Conservation (phyloP, 805 yeast genomes). For the Ogataea philodendri region DNA sequence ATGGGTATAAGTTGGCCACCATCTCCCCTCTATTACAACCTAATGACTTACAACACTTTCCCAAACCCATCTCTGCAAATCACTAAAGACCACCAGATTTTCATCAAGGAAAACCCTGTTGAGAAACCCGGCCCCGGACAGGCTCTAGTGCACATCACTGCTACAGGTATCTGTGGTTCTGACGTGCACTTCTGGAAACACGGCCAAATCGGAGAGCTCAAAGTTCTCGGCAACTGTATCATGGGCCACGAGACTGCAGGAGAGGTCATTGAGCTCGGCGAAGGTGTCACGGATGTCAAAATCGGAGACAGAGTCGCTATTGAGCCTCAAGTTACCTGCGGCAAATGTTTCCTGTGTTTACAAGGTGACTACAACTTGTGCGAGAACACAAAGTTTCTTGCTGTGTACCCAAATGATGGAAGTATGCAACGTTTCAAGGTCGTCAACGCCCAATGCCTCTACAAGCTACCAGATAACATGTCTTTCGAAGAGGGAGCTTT, state of each 20-base stretch:
- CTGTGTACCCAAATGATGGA: constrained; percentile 40
- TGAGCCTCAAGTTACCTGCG: constrained; percentile 57
- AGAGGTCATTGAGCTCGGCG: constrained; percentile 47
- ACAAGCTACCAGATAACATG: constrained; percentile 41
- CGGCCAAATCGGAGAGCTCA: constrained; percentile 57
- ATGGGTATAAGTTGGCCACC: constrained; percentile 1
- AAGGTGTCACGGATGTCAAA: constrained; percentile 43
- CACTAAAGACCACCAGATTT: constrained; percentile 21
- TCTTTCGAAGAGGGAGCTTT: constrained; percentile 53
- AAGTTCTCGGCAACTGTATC: constrained; percentile 35
- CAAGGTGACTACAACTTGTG: constrained; percentile 43
- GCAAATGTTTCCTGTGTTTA: constrained; percentile 37
- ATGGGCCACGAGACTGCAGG: constrained; percentile 49
- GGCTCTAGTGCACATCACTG: constrained; percentile 56
- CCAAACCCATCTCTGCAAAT: constrained; percentile 25
- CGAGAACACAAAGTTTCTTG: constrained; percentile 37
- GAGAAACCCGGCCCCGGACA: constrained; percentile 35
- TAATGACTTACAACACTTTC: constrained; percentile 5
- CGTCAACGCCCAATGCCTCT: constrained; percentile 34
- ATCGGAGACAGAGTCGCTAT: constrained; percentile 49
- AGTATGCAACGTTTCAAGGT: constrained; percentile 39
- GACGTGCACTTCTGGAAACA: constrained; percentile 69
- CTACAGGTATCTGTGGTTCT: constrained; percentile 75
- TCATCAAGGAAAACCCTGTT: constrained; percentile 21
- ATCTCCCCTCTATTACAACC: too few species aligned